phyloP scores from a whole-genome alignment of 306 rosid genomes.

The Inga oerstediana region DNA sequence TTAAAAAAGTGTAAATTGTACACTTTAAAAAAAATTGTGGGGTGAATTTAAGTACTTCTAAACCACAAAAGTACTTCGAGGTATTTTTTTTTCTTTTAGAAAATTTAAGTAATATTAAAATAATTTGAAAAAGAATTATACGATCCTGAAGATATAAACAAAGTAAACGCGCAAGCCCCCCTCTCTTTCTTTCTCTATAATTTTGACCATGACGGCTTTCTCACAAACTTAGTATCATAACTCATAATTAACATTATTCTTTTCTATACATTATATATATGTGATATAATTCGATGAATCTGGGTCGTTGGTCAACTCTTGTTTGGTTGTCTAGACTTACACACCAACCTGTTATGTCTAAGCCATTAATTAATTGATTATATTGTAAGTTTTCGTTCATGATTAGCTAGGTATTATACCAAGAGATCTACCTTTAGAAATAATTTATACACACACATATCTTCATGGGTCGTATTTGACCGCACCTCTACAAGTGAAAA shows the following conservation, averaged over 20 bases:
- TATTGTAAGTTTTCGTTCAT: not conserved
- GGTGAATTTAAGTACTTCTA: no score
- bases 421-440: no score
- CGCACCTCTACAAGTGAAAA: not conserved
- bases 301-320: not conserved
- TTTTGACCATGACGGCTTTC: not conserved
- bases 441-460: no score
- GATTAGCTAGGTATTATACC: not conserved
- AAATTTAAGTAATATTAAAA: not conserved
- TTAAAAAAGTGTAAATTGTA: not conserved
- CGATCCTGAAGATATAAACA: not conserved
- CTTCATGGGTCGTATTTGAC: no score
- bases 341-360: not conserved
- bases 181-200: no score
- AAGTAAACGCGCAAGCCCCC: not conserved
- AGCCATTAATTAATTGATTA: not conserved
- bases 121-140: not conserved
- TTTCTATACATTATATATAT: not conserved
- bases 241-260: not conserved
- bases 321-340: not conserved
- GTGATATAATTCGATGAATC: not conserved
- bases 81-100: not conserved
- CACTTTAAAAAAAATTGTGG: not conserved
- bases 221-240: not conserved
- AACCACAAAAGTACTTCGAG: no score